Conservation (phyloP, 306 rosid species). For the Datisca glomerata region DNA sequence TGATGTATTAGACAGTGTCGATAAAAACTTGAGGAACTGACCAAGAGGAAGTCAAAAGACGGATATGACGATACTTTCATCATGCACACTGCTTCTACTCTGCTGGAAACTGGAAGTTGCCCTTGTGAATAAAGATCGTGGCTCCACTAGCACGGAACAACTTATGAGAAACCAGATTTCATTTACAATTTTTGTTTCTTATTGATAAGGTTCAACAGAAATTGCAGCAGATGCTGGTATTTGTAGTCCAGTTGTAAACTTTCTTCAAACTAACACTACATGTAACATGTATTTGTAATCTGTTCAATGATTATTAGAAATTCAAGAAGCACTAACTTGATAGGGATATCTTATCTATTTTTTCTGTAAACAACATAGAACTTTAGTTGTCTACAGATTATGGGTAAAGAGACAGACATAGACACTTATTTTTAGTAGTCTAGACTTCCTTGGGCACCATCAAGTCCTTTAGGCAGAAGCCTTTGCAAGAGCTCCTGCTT, state of each 20-base stretch:
- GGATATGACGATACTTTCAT: neutral
- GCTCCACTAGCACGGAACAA: too few species aligned
- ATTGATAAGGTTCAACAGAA: too few species aligned
- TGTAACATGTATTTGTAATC: too few species aligned
- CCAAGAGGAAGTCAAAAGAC: neutral
- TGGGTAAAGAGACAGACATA: too few species aligned
- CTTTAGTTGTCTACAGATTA: neutral
- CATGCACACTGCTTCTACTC: neutral
- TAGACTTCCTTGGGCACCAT: neutral
- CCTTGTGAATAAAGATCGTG: too few species aligned
- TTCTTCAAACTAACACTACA: too few species aligned
- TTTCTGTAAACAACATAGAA: neutral
- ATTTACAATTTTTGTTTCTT: too few species aligned
- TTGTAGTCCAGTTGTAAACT: too few species aligned
- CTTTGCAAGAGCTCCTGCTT: neutral
- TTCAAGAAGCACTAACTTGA: neutral
- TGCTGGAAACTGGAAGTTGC: neutral
- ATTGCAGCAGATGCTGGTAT: too few species aligned
- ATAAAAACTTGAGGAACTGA: neutral
- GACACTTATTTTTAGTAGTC: neutral
- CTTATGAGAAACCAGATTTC: too few species aligned
- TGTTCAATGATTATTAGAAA: too few species aligned
- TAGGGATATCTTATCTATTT: neutral
- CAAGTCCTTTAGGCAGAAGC: constrained; percentile 6
- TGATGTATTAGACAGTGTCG: neutral